Percentiles rank a stretch among this genome's conserved stretches.
Evolutionary conservation across 225 moss, liverwort and hornwort species (phyloP).

Genomic region (Bryoerythrophyllum caledonicum): DNA sequence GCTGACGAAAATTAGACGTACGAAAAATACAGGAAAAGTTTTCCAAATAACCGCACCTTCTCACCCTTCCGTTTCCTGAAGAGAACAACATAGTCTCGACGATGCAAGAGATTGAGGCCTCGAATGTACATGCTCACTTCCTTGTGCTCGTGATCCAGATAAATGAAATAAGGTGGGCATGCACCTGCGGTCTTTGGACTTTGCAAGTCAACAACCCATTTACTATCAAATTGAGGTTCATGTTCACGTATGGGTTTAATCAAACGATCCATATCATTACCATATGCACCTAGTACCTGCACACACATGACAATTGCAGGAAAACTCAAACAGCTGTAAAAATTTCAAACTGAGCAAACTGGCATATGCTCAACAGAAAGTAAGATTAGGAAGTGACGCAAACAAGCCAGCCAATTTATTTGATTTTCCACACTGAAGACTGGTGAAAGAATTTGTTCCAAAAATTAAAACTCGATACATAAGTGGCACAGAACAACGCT

Average conservation of each 20-base stretch:
- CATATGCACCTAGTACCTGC: constrained; percentile 61
- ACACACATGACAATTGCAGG: neutral
- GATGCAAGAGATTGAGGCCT: constrained; percentile 60
- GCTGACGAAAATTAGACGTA: neutral
- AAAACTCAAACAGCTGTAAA: neutral
- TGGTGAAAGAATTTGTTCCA: neutral
- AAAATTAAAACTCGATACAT: neutral
- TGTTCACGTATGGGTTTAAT: constrained; percentile 38
- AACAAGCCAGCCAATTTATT: neutral
- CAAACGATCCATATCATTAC: constrained; percentile 33
- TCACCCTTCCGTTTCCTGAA: constrained; percentile 54
- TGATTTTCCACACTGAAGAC: neutral
- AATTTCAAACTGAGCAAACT: neutral
- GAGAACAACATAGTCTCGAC: constrained; percentile 44
- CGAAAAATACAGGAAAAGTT: neutral
- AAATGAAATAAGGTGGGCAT: constrained; percentile 59
- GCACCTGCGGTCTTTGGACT: constrained; percentile 22
- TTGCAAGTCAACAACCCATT: constrained; percentile 43
- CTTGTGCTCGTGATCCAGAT: constrained; percentile 41
- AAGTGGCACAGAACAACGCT: neutral
- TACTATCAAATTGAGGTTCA: constrained; percentile 42
- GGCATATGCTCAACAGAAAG: neutral
- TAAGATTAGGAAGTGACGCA: neutral
- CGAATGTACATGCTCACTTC: constrained; percentile 67
- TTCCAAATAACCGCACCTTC: constrained; percentile 31